Base-by-base conservation (phyloP, 768 basidiomycete species). In the Auricularia sp. region DNA sequence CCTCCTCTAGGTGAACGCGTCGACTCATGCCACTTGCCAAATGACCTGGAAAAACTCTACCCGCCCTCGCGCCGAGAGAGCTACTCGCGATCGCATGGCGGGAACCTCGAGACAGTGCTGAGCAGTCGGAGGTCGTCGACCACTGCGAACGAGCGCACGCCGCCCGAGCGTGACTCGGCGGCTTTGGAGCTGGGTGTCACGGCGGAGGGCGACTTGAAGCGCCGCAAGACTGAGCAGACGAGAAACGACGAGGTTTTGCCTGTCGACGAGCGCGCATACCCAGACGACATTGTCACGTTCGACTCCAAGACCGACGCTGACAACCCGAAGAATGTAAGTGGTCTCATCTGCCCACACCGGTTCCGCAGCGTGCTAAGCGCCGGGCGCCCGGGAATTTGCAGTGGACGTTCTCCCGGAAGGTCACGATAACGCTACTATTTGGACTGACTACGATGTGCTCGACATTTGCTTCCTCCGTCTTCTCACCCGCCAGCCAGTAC, bases 371-470 rank as follows among this genome's bases (percentile, higher is more conserved):
- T 29, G 29, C 29, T 29, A 29, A 29, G 0, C 29, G 29, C 29
- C 29, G 29, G 29, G 29, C 29, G 29, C 29, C 29, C 29, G 35
- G 29, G 33, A 54, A 39, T 62, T 61, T 24, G 36, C 34, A 65
- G 65, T 66, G 64, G 64, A 35, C 68, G 10, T 64, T 64, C 54
- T 14, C 54, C 3, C 68, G 67, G 29, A 75, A 72, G 66, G 59
- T 69, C 24, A 5, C 58, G 18, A 65, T 70, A 7, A 71, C 71
- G 1, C 56, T 72, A 56, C 63, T 75, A 2, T 70, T 70, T 58
- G 75, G 75, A 0, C n/a, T 67, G 29, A 72, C 70, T 2, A 75
- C 75, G 8, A 73, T 74, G 73, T 71, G 68, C 47, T 70, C 73
- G 18, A 74, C 75, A 0, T 75, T 75, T 61, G 73, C 75, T 21